Evolutionary conservation across 2,329 filamentous ascomycete species (phyloP).

Genomic region (Paecilomyces niveus): DNA sequence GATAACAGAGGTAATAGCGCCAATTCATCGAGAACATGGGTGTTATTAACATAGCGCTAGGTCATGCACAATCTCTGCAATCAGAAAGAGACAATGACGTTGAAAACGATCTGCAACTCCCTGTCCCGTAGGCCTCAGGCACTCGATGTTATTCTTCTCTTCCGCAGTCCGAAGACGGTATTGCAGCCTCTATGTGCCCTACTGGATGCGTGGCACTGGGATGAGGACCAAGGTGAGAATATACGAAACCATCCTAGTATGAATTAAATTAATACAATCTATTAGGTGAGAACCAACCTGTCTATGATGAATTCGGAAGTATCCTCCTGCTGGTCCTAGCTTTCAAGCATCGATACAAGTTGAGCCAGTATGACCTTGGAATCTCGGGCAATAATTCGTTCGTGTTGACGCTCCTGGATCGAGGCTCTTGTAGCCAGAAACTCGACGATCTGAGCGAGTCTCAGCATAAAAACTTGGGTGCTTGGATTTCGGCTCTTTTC

Average conservation of each 20-base stretch:
- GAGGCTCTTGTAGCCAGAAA: conserved; percentile 39
- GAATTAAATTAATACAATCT: conserved; percentile 11
- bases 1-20: conserved; percentile 55
- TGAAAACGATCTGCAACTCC: conserved; percentile 54
- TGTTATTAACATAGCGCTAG: conserved; percentile 14
- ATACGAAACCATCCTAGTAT: conserved; percentile 1
- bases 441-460: conserved; percentile 48
- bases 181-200: conserved; percentile 52
- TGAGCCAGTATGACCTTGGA: conserved; percentile 47
- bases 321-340: conserved; percentile 53
- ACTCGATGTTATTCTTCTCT: conserved; percentile 54
- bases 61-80: conserved; percentile 51
- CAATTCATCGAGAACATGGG: background rate
- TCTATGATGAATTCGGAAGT: conserved; percentile 60
- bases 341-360: conserved; percentile 51
- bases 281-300: conserved; percentile 53
- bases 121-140: conserved; percentile 49
- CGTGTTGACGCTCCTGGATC: conserved; percentile 46
- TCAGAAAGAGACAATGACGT: conserved; percentile 55
- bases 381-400: conserved; percentile 47
- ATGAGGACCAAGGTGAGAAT: conserved; percentile 51
- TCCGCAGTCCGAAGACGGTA: conserved; percentile 50
- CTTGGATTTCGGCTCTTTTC: conserved; percentile 56
- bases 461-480: conserved; percentile 50
- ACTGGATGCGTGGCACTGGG: conserved; percentile 58